Evolutionary conservation across 2,329 filamentous ascomycete genomes (phyloP).

Genomic region (Ascochyta fabae): DNA sequence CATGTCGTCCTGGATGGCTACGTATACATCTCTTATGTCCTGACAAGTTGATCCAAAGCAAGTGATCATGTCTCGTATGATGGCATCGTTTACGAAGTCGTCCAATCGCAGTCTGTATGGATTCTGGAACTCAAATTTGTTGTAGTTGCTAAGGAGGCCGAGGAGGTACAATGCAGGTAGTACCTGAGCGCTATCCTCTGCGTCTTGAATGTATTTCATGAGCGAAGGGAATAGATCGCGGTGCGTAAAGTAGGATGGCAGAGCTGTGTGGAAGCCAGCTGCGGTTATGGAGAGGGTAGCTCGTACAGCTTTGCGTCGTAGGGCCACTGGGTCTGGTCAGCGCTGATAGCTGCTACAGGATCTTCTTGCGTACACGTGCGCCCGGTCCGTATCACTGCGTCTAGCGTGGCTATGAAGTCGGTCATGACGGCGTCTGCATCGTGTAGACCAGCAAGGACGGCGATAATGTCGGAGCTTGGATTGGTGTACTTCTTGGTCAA

Average conservation of each 20-base stretch:
- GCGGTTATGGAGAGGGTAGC: constrained; percentile 84
- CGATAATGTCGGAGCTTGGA: constrained; percentile 92
- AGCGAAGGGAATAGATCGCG: constrained; percentile 91
- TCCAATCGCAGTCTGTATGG: constrained; percentile 90
- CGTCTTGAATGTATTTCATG: constrained; percentile 91
- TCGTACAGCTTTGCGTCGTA: constrained; percentile 80
- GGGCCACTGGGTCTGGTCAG: constrained; percentile 61
- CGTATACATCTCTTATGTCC: constrained; percentile 73
- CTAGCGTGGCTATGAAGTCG: constrained; percentile 83
- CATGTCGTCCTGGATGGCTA: constrained; percentile 86
- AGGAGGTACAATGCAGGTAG: constrained; percentile 80
- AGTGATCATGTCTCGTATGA: constrained; percentile 80
- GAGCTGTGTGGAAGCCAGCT: constrained; percentile 93
- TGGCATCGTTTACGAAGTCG: constrained; percentile 91
- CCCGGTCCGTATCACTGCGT: constrained; percentile 81
- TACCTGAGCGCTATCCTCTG: constrained; percentile 66
- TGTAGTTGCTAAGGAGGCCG: constrained; percentile 92
- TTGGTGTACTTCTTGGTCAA: constrained; percentile 92
- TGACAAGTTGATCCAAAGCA: constrained; percentile 77
- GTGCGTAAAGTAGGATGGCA: constrained; percentile 94
- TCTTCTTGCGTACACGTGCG: constrained; percentile 65
- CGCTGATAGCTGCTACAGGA: not conserved
- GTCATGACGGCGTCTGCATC: constrained; percentile 85
- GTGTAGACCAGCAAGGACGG: constrained; percentile 85
- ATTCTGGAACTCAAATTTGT: constrained; percentile 99